Base-by-base conservation (phyloP, 164 flowering plant genomes). In the Stephania cephalantha region DNA sequence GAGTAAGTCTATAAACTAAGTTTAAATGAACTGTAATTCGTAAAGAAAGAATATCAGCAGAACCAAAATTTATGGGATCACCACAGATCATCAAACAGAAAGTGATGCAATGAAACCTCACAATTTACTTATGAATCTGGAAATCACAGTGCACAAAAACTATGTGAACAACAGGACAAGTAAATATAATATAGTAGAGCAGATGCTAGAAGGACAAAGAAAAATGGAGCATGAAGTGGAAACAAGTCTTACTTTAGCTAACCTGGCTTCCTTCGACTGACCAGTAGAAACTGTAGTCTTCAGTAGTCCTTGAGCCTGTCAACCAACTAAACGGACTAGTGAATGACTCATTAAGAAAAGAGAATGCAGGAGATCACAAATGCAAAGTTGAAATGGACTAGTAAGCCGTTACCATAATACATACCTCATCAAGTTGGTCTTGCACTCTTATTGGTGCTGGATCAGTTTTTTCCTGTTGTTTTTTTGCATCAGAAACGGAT, bases 361-460 rank as follows among this genome's bases (percentile, higher is more conserved):
- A 18, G 48, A 44, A 46, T 22, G 63, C 64, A 31, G 9, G 29
- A 72, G 11, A 61, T 22, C 35, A 22, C 5, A 35, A 30, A 0
- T 61, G 66, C 20, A 20, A 61, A 61, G 29, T 31, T 12, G 15
- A 10, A 55, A 1, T 22, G 22, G 18, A n/a, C 4, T 44, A 45
- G 46, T 52, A 68, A n/a, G 48, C 44, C 15, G 45, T 73, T 50
- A 70, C 31, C 20, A 70, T 61, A 25, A 50, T 76, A 77, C 58
- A 79, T 72, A 92, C 99, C 99, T 96, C 99, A 65, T 94, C 97
- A 74, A 96, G 94, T 79, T 91, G 97, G 69, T 92, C 97, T 82
- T 91, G 92, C 70, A 86, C 87, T 88, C 81, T 90, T 46, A 58
- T 69, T 1, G 85, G 74, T 75, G 89, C 81, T 74, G 64, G 30